A percentile compares a stretch with the other conserved stretches of the same genome.
Conservation (phyloP, 2,329 filamentous ascomycete genomes). For the Rugonectria rugulosa region DNA sequence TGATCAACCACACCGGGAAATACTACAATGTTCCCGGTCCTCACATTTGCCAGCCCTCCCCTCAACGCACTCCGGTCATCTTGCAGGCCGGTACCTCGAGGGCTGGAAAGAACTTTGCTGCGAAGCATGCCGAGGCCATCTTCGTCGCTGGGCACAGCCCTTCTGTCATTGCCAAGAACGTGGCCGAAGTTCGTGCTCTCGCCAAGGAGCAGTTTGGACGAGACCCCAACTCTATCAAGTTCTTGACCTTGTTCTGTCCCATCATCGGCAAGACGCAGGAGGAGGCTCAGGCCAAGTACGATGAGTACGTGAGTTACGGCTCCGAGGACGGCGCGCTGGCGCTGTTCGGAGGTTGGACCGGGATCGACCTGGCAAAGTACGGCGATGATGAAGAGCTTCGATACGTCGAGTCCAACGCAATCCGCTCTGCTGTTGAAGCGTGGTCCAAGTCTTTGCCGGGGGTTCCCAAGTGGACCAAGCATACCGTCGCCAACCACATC, state of each 20-base stretch:
- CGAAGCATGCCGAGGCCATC: conserved; percentile 70
- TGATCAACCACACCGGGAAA: conserved; percentile 69
- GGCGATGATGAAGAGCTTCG: conserved; percentile 69
- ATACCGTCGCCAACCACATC: conserved; percentile 43
- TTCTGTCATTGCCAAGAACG: conserved; percentile 59
- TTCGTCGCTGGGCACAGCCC: conserved; percentile 68
- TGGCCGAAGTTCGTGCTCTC: conserved; percentile 62
- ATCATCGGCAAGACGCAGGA: conserved; percentile 67
- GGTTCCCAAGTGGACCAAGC: conserved; percentile 33
- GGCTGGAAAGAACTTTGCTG: conserved; percentile 65
- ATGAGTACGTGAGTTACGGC: conserved; percentile 62
- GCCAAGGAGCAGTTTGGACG: conserved; percentile 58
- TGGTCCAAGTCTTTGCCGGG: conserved; percentile 51
- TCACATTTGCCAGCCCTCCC: conserved; percentile 67
- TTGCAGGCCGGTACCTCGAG: conserved; percentile 70
- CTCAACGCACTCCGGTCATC: conserved; percentile 70
- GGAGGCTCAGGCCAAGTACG: conserved; percentile 59
- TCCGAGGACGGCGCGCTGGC: conserved; percentile 69
- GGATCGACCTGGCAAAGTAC: conserved; percentile 68
- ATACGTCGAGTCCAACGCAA: conserved; percentile 67
- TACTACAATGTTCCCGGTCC: conserved; percentile 66
- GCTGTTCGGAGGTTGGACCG: conserved; percentile 72
- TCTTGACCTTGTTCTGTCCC: conserved; percentile 65
- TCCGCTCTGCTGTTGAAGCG: conserved; percentile 57
- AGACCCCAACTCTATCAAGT: conserved; percentile 64